Evolutionary conservation across 495 filamentous ascomycete species (phyloP), one percentile per base, ranked within the genome.

Genomic region (Sporormia fimetaria): DNA sequence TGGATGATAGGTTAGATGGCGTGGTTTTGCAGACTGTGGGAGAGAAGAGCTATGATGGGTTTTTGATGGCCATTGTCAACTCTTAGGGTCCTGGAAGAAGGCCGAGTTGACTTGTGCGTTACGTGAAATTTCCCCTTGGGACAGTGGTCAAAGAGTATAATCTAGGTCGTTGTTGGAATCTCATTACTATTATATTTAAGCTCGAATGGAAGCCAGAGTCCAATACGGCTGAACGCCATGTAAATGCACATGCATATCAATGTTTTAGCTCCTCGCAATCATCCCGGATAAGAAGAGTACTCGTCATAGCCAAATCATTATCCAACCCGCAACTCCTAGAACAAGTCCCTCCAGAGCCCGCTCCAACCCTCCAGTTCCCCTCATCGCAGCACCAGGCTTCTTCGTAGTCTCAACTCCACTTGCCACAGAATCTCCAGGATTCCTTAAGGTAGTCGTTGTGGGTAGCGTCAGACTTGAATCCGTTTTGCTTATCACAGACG

Each of bases 41-140:
- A 0, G 65, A 66, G 53, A 75, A 74, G 59, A 58, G 52, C 12
- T 67, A 70, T 42, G 71, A 73, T 61, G 71, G 70, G 1, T 68
- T 63, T 44, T 37, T 67, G 44, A 38, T 65, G 23, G 65, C 62
- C 6, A 31, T 55, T 23, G 51, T 51, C 1, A 46, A 47, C n/a
- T n/a, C n/a, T n/a, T n/a, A n/a, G n/a, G n/a, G n/a, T n/a, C n/a
- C n/a, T n/a, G n/a, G n/a, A n/a, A n/a, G n/a, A n/a, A n/a, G n/a
- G n/a, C n/a, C n/a, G n/a, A n/a, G n/a, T n/a, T n/a, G n/a, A n/a
- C n/a, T n/a, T n/a, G n/a, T n/a, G n/a, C n/a, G n/a, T n/a, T n/a
- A n/a, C n/a, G n/a, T n/a, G n/a, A n/a, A n/a, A n/a, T n/a, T n/a
- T n/a, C n/a, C n/a, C n/a, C n/a, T n/a, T n/a, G n/a, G n/a, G n/a